Evolutionary conservation across 345 rosid species (phyloP), one percentile per base, ranked within the genome.

Genomic region (Ailanthus altissimus): DNA sequence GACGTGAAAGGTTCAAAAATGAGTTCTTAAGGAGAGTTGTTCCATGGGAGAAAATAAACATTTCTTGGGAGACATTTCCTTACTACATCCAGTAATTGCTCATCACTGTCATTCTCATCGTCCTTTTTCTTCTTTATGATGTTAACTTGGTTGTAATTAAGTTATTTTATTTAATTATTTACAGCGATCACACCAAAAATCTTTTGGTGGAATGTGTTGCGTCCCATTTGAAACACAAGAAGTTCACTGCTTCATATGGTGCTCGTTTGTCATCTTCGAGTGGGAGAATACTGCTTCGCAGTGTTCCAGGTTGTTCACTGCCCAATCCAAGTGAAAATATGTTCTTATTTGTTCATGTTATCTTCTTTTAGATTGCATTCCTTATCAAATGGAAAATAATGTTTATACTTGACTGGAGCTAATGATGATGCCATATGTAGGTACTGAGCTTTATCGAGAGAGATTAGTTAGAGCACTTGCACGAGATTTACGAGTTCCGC

Each of bases 11-110:
- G 85, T 97, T 94, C 83, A 94, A 85, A 86, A 88, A 81, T 23
- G 97, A 92, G 74, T 88, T 93, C 76, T 76, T 88, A 74, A 82
- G 98, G 81, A 91, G 97, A 80, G 79, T 94, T 73, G 85, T 94
- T 73, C 97, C 97, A 20, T 97, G 99, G 99, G 97, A 94, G 81
- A 90, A 88, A 74, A 88, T 92, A 67, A 91, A 84, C 70, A 88
- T 97, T 81, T 97, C 99, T 6, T 94, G 93, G 98, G 95, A 94
- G 68, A 89, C 87, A 72, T 97, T 97, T 83, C 99, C 99, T 45
- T 97, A 94, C 82, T 79, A 91, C 80, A 86, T 97, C 65, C 89
- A 94, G 99, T 97, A 92, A 93, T 63, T 81, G 56, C 75, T 18
- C n/a, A 42, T 53, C 43, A n/a, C 72, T 70, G 21, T 61, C 75